Evolutionary conservation across 1,284 basidiomycete genomes (phyloP).

Genomic region (Porogramme epimiltina): DNA sequence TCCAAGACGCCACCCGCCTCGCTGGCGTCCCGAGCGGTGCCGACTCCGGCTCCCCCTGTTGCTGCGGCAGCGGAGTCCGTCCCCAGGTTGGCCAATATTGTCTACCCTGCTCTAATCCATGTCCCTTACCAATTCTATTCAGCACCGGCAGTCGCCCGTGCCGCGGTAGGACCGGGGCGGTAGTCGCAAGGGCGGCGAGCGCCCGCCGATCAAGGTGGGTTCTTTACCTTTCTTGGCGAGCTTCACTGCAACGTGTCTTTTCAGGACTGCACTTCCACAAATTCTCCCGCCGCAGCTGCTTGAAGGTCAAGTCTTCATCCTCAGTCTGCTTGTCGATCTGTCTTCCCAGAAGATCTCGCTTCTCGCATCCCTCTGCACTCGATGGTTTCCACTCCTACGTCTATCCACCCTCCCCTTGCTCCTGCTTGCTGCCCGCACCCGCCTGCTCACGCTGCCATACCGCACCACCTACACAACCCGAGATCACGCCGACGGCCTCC

Average conservation of each 20-base stretch:
- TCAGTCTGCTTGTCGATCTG: not conserved
- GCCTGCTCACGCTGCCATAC: no score
- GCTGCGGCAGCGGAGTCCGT: slow-evolving; percentile 35
- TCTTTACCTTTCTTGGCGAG: slow-evolving; percentile 17
- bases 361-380: slow-evolving; percentile 7
- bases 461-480: no score
- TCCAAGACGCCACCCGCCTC: slow-evolving; percentile 65
- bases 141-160: slow-evolving; percentile 45
- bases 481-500: no score
- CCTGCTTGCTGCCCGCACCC: slow-evolving; percentile 18
- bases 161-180: slow-evolving; percentile 52
- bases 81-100: slow-evolving; percentile 50
- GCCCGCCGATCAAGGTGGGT: slow-evolving; percentile 74
- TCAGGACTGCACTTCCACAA: slow-evolving; percentile 73
- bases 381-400: not conserved
- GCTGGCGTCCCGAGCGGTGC: slow-evolving; percentile 71
- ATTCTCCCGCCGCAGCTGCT: slow-evolving; percentile 31
- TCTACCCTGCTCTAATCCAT: slow-evolving; percentile 13
- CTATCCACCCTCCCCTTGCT: slow-evolving; percentile 7
- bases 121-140: not conserved
- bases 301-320: slow-evolving; percentile 2
- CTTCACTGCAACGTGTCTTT: not conserved
- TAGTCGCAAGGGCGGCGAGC: slow-evolving; percentile 65
- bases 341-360: not conserved
- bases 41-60: slow-evolving; percentile 44